A percentile compares a stretch with the other conserved stretches of the same genome.
These are phyloP conservation scores for Fusarium nodosum DNA, from an alignment of 2,329 filamentous ascomycete species.

Conservation along the genomic window DNA sequence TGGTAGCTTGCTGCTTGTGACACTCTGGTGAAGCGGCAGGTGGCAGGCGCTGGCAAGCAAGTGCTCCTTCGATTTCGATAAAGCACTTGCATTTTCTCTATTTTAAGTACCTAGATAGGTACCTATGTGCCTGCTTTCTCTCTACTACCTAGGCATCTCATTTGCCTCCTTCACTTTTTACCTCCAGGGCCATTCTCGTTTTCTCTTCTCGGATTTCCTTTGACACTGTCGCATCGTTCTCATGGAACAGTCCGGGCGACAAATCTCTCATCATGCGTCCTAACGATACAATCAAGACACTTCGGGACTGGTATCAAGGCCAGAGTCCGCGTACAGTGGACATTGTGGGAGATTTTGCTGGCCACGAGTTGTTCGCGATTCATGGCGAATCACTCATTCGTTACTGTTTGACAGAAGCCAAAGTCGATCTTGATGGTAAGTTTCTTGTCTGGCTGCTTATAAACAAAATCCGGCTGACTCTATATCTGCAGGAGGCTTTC, in stretches of 20 bases:
- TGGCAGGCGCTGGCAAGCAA: conserved; percentile 1
- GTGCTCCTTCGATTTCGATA: not conserved
- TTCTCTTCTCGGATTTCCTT: not conserved
- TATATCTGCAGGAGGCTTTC: conserved; percentile 67
- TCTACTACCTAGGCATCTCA: not conserved
- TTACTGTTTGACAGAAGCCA: conserved; percentile 72
- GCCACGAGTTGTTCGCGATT: conserved; percentile 78
- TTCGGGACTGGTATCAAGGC: conserved; percentile 27
- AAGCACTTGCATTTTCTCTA: too few species aligned
- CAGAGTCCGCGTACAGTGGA: conserved; percentile 61
- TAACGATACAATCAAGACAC: conserved; percentile 1
- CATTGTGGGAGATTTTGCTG: conserved; percentile 81
- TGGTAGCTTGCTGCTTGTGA: not conserved
- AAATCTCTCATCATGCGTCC: not conserved
- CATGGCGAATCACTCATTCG: conserved; percentile 80
- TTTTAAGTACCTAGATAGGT: too few species aligned
- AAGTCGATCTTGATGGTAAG: conserved; percentile 72
- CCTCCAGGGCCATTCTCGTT: not conserved
- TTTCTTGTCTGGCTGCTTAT: not conserved
- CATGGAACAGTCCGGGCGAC: not conserved
- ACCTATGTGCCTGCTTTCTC: not conserved
- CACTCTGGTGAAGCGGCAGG: not conserved
- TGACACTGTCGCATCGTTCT: not conserved
- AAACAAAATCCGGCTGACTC: conserved; percentile 17
- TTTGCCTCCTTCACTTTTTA: not conserved